phyloP scores from a whole-genome alignment of 1,284 basidiomycete species.

The Rugosomyces carneus region DNA sequence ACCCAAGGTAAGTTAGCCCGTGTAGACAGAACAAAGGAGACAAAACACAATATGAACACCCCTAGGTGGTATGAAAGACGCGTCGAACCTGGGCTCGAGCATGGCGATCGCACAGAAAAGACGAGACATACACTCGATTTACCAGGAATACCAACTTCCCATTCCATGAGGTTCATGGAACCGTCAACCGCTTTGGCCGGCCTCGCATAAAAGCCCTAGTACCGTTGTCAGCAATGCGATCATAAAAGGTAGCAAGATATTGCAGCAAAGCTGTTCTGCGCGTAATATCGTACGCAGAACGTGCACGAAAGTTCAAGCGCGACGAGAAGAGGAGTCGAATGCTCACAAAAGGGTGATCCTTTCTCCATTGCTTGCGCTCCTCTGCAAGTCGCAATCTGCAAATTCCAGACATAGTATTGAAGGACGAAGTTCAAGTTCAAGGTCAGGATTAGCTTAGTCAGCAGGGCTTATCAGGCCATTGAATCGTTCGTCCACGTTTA shows the following conservation, averaged over 20 bases:
- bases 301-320: neutral
- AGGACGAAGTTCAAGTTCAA: no score
- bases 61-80: constrained; percentile 6
- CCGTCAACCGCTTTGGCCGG: constrained; percentile 88
- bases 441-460: constrained; percentile 1
- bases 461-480: neutral
- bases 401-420: constrained; percentile 78
- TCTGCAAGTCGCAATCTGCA: constrained; percentile 85
- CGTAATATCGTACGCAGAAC: neutral
- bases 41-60: neutral
- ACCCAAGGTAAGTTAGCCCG: constrained; percentile 3
- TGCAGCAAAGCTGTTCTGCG: neutral
- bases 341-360: constrained; percentile 97
- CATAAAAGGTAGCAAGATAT: neutral
- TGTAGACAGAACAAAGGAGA: neutral
- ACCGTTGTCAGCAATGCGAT: constrained; percentile 6
- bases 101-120: neutral
- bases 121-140: constrained; percentile 65
- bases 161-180: constrained; percentile 93
- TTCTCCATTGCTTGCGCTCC: constrained; percentile 98
- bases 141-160: constrained; percentile 97
- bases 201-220: constrained; percentile 93
- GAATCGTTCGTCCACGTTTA: no score
- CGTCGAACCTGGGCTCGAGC: constrained; percentile 3
- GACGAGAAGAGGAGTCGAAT: constrained; percentile 1